Base-by-base conservation (phyloP, 106 monocot species). In the Dendrobium huoshanense region DNA sequence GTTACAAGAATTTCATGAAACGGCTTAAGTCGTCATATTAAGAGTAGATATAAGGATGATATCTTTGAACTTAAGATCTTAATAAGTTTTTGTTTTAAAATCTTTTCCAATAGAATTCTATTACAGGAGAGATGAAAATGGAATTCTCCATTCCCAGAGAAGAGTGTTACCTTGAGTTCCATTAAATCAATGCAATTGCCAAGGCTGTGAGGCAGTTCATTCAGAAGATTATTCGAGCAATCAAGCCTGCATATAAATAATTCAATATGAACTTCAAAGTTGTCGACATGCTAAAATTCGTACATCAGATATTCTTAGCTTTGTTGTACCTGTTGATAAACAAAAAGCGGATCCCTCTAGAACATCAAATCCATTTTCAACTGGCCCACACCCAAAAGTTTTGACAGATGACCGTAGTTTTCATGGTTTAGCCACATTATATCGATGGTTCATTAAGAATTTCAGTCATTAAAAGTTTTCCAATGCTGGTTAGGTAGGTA, bases 141-240 rank as follows among this genome's bases (percentile, higher is more conserved):
- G 8, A 75, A 67, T 54, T 42, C 43, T 37, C 20, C 9, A 43
- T 6, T 51, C 15, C 9, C 24, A 37, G 0, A 24, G 16, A 81
- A 51, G 8, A 72, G 49, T 86, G 44, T 72, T 42, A 99, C 98
- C 91, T 93, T 99, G 24, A 99, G 87, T 59, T 95, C 98, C 54
- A 91, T 85, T 82, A 99, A 88, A 77, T 80, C 87, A 19, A 70
- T 67, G 80, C 95, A 99, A 42, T 55, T 87, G 24, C 95, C 95
- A 58, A 99, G 89, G 67, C 88, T 85, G 75, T 51, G 77, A 84
- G 98, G 98, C 2, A 99, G 85, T 77, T 88, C 98, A 67, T 87
- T 86, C 33, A 99, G 86, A 72, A 82, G 75, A 78, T 99, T 99
- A 67, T 83, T 99, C 70, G 98, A 99, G 81, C 89, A 99, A 80